Conservation (phyloP, 2,329 filamentous ascomycete genomes). For the Fusarium beomiforme region DNA sequence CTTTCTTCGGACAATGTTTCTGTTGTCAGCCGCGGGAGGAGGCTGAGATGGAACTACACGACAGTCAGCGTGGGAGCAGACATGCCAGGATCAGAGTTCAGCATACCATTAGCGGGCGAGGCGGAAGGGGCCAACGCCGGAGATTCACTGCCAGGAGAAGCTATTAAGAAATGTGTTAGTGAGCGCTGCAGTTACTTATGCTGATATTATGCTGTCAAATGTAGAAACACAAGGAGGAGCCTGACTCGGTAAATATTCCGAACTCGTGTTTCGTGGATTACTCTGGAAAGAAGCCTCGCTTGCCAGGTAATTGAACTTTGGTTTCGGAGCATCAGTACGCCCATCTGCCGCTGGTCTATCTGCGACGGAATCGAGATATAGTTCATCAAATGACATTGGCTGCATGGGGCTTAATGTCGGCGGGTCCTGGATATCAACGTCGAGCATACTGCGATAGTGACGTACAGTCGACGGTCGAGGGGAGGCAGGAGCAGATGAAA, state of each 20-base stretch:
- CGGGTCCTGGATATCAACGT: slow-evolving; percentile 55
- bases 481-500: slow-evolving; percentile 3
- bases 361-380: slow-evolving; percentile 47
- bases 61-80: slow-evolving; percentile 1
- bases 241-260: slow-evolving; percentile 49
- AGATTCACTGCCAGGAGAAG: slow-evolving; percentile 58
- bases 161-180: slow-evolving; percentile 54
- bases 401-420: slow-evolving; percentile 56
- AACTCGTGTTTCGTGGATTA: neutral
- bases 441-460: slow-evolving; percentile 64
- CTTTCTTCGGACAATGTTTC: slow-evolving; percentile 98
- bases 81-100: neutral
- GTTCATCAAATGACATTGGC: slow-evolving; percentile 59
- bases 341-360: slow-evolving; percentile 29
- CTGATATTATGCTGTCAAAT: slow-evolving; percentile 23
- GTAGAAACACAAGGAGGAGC: slow-evolving; percentile 41
- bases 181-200: neutral
- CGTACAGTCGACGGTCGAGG: slow-evolving; percentile 35
- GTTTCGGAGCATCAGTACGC: neutral
- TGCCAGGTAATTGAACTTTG: neutral
- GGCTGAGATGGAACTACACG: slow-evolving; percentile 51
- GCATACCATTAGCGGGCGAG: slow-evolving; percentile 54
- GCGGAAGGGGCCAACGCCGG: slow-evolving; percentile 54
- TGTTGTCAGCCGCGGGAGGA: slow-evolving; percentile 69
- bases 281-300: neutral